Percentiles rank a stretch among this genome's conserved stretches.
Conservation (phyloP, 352 stramenopile species). For the Aphanomyces euteiches region DNA sequence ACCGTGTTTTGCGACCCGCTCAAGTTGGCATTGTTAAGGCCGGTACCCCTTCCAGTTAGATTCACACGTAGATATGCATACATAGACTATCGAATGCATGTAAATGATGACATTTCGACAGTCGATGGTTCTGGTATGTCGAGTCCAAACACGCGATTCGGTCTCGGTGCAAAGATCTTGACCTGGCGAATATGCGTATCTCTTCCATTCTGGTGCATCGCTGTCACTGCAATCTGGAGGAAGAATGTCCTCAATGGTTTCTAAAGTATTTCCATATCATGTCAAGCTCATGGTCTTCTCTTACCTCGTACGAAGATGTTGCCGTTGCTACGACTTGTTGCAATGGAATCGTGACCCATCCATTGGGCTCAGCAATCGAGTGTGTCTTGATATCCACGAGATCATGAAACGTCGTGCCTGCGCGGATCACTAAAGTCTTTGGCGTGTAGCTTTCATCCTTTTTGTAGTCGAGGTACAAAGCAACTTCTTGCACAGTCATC, state of each 20-base stretch:
- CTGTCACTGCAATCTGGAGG: slow-evolving; percentile 93
- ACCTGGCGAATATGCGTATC: slow-evolving; percentile 95
- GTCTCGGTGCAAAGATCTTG: slow-evolving; percentile 86
- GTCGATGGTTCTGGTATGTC: slow-evolving; percentile 18
- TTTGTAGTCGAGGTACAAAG: slow-evolving; percentile 97
- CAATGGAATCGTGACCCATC: slow-evolving; percentile 92
- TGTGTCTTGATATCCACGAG: slow-evolving; percentile 91
- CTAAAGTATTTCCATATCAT: not conserved
- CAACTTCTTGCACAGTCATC: slow-evolving; percentile 90
- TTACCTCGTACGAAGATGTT: not conserved
- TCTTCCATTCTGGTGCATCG: slow-evolving; percentile 98
- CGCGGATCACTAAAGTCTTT: slow-evolving; percentile 91
- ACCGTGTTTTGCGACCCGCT: slow-evolving; percentile 92
- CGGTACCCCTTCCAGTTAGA: not conserved
- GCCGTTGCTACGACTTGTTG: slow-evolving; percentile 32
- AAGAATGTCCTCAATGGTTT: slow-evolving; percentile 87
- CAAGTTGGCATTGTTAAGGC: slow-evolving; percentile 92
- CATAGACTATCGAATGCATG: slow-evolving; percentile 23
- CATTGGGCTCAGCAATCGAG: slow-evolving; percentile 89
- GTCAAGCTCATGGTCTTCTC: too few species aligned
- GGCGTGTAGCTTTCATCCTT: slow-evolving; percentile 98
- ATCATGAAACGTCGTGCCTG: slow-evolving; percentile 93
- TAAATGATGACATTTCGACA: slow-evolving; percentile 20
- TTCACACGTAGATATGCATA: not conserved
- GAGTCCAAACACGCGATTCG: slow-evolving; percentile 26